Evolutionary conservation across 1,284 basidiomycete genomes (phyloP), one percentile per base, ranked within the genome.

Genomic region (Thecaphora thlaspeos): DNA sequence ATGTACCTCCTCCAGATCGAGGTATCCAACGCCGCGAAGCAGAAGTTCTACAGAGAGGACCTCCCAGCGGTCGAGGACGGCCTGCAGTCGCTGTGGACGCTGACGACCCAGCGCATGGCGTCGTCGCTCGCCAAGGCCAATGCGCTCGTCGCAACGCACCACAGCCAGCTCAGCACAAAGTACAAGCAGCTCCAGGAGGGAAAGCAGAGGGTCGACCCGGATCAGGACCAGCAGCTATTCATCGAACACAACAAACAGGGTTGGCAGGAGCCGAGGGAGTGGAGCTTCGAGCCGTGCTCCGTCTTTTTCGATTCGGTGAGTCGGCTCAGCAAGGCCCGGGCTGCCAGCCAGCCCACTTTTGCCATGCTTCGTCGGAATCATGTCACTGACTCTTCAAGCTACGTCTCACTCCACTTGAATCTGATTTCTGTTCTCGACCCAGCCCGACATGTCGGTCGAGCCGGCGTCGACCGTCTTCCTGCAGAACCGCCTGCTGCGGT

Each of bases 221-320:
- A 28, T 1, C 41, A 51, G 26, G 68, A 71, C 34, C 58, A 65
- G 30, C 38, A 28, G 12, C 45, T 65, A 7, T 71, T 60, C 39
- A 54, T 60, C 23, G 47, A 65, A n/a, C 54, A 62, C 48, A 71
- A 71, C 36, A 49, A 50, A 38, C 55, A 63, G 19, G 51, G 62
- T 12, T 71, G 59, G 55, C 59, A 62, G 19, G 61, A 65, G 46
- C 68, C 68, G 10, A 30, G 28, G 12, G 65, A 60, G 21, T 65
- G 58, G 55, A 40, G 43, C 2, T 70, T 70, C 18, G 68, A 70
- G 51, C 68, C 68, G 4, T 70, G 68, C 24, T 46, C 56, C 12
- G 68, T 65, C 50, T 70, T 70, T 43, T 70, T 70, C 23, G 68
- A 70, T 51, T 68, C 51, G 10, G 18, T 24, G 21, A 21, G 44